These are phyloP conservation scores for Tetracladium maxilliforme DNA, from an alignment of 2,329 filamentous ascomycete species.

Conservation along the genomic window DNA sequence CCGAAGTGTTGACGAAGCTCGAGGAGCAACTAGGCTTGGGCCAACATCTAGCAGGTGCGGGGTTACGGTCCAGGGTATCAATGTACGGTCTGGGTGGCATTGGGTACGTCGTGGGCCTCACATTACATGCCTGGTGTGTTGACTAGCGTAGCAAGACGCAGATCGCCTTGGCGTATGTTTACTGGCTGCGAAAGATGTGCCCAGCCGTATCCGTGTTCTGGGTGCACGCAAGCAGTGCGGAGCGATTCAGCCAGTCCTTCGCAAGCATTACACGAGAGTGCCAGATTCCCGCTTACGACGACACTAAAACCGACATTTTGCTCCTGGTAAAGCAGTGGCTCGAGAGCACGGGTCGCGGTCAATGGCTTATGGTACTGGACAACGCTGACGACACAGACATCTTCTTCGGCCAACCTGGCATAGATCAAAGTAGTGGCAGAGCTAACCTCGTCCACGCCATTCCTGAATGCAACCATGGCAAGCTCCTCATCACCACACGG, in stretches of 20 bases:
- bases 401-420: slow-evolving; percentile 8
- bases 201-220: slow-evolving; percentile 24
- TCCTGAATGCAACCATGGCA: slow-evolving; percentile 15
- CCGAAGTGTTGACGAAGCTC: too few relatives aligned
- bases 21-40: too few relatives aligned
- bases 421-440: slow-evolving; percentile 11
- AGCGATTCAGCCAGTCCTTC: slow-evolving; percentile 18
- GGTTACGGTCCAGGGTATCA: too few relatives aligned
- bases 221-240: slow-evolving; percentile 15
- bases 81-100: too few relatives aligned
- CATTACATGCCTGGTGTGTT: too few relatives aligned
- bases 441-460: slow-evolving; percentile 17
- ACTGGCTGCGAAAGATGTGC: slow-evolving; percentile 17
- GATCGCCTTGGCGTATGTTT: slow-evolving; percentile 21
- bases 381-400: slow-evolving; percentile 24
- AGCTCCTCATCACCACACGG: slow-evolving; percentile 21
- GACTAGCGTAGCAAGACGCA: slow-evolving; percentile 26
- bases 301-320: slow-evolving; percentile 18
- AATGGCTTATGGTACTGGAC: slow-evolving; percentile 28
- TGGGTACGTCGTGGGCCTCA: too few relatives aligned
- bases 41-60: too few relatives aligned
- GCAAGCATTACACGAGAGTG: slow-evolving; percentile 14
- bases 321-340: slow-evolving; percentile 17
- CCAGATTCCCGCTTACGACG: slow-evolving; percentile 11
- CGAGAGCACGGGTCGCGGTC: slow-evolving; percentile 10